phyloP scores from a whole-genome alignment of 805 yeast species.

The Tetrapisispora phaffii region DNA sequence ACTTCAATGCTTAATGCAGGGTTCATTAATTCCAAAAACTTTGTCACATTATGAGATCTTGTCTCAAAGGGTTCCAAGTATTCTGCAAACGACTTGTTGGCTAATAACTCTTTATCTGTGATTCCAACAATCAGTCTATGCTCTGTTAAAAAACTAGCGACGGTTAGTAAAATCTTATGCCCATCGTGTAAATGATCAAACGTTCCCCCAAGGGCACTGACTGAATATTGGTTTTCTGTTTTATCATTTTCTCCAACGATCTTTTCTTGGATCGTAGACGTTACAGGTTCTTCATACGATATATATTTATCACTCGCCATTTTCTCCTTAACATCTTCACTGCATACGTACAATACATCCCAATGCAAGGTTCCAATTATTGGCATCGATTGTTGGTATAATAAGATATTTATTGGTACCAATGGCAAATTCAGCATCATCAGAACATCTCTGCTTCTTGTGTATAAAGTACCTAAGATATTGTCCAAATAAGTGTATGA shows the following conservation, averaged over 20 bases:
- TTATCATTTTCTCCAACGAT: not conserved
- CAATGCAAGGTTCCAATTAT: constrained; percentile 6
- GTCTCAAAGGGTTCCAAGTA: constrained; percentile 47
- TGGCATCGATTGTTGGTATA: constrained; percentile 9
- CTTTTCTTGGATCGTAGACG: not conserved
- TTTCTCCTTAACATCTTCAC: not conserved
- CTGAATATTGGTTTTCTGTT: constrained; percentile 19
- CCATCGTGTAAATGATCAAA: constrained; percentile 96
- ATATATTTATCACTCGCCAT: constrained; percentile 1
- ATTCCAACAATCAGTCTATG: constrained; percentile 64
- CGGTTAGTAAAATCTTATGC: constrained; percentile 73
- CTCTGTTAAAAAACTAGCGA: constrained; percentile 54
- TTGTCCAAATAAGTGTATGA: constrained; percentile 19
- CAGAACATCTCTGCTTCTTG: constrained; percentile 19
- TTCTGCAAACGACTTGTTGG: constrained; percentile 64
- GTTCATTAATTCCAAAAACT: constrained; percentile 41
- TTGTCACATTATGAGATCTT: constrained; percentile 39
- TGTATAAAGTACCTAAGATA: constrained; percentile 22
- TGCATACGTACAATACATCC: constrained; percentile 13
- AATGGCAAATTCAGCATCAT: constrained; percentile 10
- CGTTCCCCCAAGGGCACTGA: constrained; percentile 83
- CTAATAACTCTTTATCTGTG: constrained; percentile 64
- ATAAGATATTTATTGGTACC: constrained; percentile 19
- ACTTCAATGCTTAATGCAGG: constrained; percentile 42
- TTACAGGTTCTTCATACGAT: constrained; percentile 1